Evolutionary conservation across 2,329 filamentous ascomycete genomes (phyloP).

Genomic region (Cladosporium sp.): DNA sequence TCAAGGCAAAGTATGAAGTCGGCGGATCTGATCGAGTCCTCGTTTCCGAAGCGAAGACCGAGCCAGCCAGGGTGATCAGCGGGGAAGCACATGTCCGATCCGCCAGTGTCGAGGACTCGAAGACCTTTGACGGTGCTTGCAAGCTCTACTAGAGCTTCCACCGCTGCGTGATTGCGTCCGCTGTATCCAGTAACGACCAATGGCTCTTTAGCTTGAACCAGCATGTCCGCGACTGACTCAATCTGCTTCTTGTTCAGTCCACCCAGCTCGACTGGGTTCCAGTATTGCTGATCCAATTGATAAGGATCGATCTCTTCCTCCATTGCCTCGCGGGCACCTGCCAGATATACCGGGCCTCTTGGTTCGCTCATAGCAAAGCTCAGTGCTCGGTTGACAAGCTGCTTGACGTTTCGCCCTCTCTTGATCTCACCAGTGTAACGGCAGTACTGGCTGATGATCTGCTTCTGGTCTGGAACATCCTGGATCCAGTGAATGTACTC

Average conservation of each 20-base stretch:
- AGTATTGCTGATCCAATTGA: slow-evolving; percentile 62
- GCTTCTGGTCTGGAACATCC: slow-evolving; percentile 75
- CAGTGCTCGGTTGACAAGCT: slow-evolving; percentile 79
- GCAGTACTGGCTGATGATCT: slow-evolving; percentile 80
- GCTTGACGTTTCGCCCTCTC: slow-evolving; percentile 79
- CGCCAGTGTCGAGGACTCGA: slow-evolving; percentile 70
- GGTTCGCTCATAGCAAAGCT: slow-evolving; percentile 77
- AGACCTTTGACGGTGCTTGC: slow-evolving; percentile 65
- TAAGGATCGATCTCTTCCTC: slow-evolving; percentile 78
- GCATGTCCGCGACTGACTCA: slow-evolving; percentile 56
- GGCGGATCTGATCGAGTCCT: slow-evolving; percentile 68
- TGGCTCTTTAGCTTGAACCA: slow-evolving; percentile 62
- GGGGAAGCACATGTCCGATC: slow-evolving; percentile 78
- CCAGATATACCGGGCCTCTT: slow-evolving; percentile 74
- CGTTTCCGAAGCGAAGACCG: slow-evolving; percentile 67
- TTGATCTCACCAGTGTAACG: slow-evolving; percentile 79
- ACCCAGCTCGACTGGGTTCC: slow-evolving; percentile 67
- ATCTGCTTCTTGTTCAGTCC: slow-evolving; percentile 55
- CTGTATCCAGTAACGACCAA: slow-evolving; percentile 67
- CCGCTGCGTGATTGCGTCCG: slow-evolving; percentile 63
- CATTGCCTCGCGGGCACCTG: slow-evolving; percentile 75
- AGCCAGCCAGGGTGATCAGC: slow-evolving; percentile 59
- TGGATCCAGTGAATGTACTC: slow-evolving; percentile 88
- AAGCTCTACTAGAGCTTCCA: slow-evolving; percentile 60
- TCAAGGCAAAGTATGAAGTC: slow-evolving; percentile 83